Base-by-base conservation (phyloP, 2,329 filamentous ascomycete species). In the Pseudonectria buxi region DNA sequence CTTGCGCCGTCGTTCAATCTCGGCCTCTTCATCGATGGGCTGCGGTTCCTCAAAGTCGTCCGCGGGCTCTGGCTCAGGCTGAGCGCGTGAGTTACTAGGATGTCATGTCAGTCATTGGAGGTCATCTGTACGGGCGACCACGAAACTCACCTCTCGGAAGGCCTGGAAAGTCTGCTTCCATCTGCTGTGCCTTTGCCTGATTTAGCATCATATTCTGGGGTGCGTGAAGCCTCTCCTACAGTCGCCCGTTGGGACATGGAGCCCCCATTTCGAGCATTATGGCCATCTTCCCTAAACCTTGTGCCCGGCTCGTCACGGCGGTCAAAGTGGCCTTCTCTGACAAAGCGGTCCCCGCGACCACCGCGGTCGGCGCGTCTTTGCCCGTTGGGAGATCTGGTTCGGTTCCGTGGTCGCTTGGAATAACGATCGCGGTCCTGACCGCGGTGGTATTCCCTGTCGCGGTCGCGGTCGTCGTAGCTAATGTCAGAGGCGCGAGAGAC, bases 1-100 rank as follows among this genome's bases (percentile, higher is more conserved):
- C 56, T 83, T 87, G 18, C 88, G 83, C 36, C 89, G 83, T 52
- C 87, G 81, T 59, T 94, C 85, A 52, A 95, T 84, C 53, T 90
- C 73, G 47, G 84, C 81, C 43, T 83, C 84, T 65, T 94, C 85
- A 58, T 94, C 83, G 48, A 87, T 57, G n/a, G 74, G 70, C 49
- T 78, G 69, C 37, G 72, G 65, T 45, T 75, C 71, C 42, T 73
- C 67, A 46, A 63, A 68, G 42, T 74, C 68, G 39, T 64, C 59
- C 45, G 62, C 58, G 9, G 54, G 56, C 45, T 55, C 64, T 26
- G 38, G 44, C 30, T 44, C 33, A 26, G 40, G 30, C 55, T 46
- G 40, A 35, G 43, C 39, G 22, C 34, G 26, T 24, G 33, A 22
- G 30, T 40, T 37, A 24, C 44, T 54, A 22, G 5, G 22, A 12